Conservation (phyloP, 1,139 yeast genomes). For the Suhomyces choctaworum region DNA sequence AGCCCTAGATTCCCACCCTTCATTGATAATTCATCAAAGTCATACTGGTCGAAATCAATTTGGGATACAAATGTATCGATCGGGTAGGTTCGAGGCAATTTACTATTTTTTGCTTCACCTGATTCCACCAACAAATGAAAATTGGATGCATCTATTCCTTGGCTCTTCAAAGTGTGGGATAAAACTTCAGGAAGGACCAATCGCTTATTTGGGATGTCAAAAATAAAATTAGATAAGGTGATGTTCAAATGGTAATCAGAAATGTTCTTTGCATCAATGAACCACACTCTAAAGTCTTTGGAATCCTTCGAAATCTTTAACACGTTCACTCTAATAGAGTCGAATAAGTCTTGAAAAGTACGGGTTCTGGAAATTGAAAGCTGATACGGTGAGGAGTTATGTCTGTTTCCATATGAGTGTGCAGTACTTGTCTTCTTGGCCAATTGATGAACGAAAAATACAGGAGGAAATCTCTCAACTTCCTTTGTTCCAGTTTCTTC, state of each 20-base stretch:
- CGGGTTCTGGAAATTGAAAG: constrained; percentile 31
- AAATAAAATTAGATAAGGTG: constrained; percentile 29
- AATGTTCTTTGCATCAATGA: constrained; percentile 29
- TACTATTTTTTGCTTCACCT: constrained; percentile 20
- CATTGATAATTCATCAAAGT: constrained; percentile 15
- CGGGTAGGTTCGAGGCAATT: constrained; percentile 24
- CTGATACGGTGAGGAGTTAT: constrained; percentile 10
- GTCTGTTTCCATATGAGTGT: constrained; percentile 11
- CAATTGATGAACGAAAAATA: constrained; percentile 53
- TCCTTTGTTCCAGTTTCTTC: constrained; percentile 36
- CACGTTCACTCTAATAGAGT: constrained; percentile 23
- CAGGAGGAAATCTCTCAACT: constrained; percentile 56
- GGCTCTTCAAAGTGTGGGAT: constrained; percentile 29
- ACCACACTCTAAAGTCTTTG: constrained; percentile 37
- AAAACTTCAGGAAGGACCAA: constrained; percentile 31
- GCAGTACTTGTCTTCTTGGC: constrained; percentile 23
- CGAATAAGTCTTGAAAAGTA: constrained; percentile 37
- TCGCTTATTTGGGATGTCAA: constrained; percentile 32
- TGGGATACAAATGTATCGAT: constrained; percentile 28
- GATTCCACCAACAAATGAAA: constrained; percentile 40
- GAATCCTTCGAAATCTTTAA: constrained; percentile 18
- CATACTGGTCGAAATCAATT: constrained; percentile 21
- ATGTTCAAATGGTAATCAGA: constrained; percentile 28
- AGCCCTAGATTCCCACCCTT: constrained; percentile 57
- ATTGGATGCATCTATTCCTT: constrained; percentile 29